Base-by-base conservation (phyloP, 148 eudicot genomes). In the Nepenthes mirabilis region DNA sequence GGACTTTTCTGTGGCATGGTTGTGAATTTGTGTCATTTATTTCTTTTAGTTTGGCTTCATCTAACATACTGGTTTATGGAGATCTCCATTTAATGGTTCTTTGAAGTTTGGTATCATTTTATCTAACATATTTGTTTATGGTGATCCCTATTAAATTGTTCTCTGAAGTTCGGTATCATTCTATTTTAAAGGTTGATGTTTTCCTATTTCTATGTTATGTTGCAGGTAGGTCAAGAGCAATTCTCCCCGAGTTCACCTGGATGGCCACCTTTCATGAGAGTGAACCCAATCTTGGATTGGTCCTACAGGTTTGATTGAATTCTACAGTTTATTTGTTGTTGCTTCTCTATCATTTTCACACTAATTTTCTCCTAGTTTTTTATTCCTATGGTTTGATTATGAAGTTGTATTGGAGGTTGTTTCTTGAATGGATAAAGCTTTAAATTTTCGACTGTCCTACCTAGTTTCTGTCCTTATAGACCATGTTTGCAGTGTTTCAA, bases 241-340 rank as follows among this genome's bases (percentile, higher is more conserved):
- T 93, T 88, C 73, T 88, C 96, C 6, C 96, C 99, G 59, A 93
- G 96, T 70, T 88, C 95, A 14, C 95, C 91, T 36, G 96, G 99
- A 65, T 93, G 99, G 99, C 99, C 99, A 34, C 76, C 95, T 57
- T 93, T 93, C 74, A 93, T 93, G 99, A 86, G 99, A 82, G 96
- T 93, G 72, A 93, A 93, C 70, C 96, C 96, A 63, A 84, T 93
- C 56, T 70, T 93, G 70, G 99, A 93, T 77, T 93, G 99, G 99
- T 93, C 99, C 55, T 93, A 93, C 80, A 93, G 96, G 96, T 91
- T 5, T 55, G 66, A 57, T 49, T n/a, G 11, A 5, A 11, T 49
- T 49, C 52, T 49, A 51, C 68, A 56, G 40, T n/a, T 72, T 55
- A 5, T n/a, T 49, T 1, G 2, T 11, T 49, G 6, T 49, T 5